Evolutionary conservation across 2,329 filamentous ascomycete genomes (phyloP).

Genomic region (Apiospora hydei): DNA sequence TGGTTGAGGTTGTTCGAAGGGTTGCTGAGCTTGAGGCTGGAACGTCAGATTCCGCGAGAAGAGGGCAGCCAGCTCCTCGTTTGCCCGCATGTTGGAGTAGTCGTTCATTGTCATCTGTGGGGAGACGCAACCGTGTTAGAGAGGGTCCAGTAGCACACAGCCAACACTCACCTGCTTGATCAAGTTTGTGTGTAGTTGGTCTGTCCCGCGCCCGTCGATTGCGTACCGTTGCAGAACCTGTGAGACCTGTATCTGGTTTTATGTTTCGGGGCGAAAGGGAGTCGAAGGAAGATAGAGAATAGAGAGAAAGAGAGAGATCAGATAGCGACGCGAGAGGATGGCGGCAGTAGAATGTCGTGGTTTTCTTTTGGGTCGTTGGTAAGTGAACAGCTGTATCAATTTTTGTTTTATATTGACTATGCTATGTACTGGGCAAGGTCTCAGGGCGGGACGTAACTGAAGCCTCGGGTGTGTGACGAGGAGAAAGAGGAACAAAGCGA

Average conservation of each 20-base stretch:
- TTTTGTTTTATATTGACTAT: conserved; percentile 58
- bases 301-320: conserved; percentile 26
- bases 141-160: not conserved
- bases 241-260: conserved; percentile 19
- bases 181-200: not conserved
- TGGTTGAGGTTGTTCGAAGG: conserved; percentile 35
- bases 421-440: conserved; percentile 51
- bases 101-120: conserved; percentile 19
- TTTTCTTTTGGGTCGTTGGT: conserved; percentile 22
- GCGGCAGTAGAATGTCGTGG: conserved; percentile 28
- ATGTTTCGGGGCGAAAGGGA: not conserved
- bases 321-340: conserved; percentile 18
- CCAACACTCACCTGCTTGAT: conserved; percentile 16
- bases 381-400: conserved; percentile 38
- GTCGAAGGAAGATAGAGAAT: conserved; percentile 24
- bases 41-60: conserved; percentile 80
- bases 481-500: conserved; percentile 34
- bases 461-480: conserved; percentile 25
- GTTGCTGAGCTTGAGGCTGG: conserved; percentile 50
- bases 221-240: conserved; percentile 16
- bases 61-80: conserved; percentile 83
- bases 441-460: conserved; percentile 17
- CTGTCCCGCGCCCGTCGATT: not conserved
- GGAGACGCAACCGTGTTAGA: not conserved
- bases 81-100: conserved; percentile 63